phyloP scores from a whole-genome alignment of 2,329 filamentous ascomycete genomes.

The Monilinia laxa region DNA sequence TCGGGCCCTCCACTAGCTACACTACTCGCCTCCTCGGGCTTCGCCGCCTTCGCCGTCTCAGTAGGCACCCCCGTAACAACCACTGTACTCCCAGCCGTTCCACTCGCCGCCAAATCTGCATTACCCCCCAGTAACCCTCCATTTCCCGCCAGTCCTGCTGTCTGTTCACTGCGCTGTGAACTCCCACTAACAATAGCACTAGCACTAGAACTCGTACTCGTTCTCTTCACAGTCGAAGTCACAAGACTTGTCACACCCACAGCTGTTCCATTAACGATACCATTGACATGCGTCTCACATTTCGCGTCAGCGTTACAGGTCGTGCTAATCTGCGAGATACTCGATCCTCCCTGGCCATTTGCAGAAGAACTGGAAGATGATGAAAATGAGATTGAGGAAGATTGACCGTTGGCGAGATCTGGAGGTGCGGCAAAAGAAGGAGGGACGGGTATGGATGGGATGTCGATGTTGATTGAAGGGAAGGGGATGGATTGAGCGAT shows the following conservation, averaged over 20 bases:
- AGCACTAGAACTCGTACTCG: not conserved
- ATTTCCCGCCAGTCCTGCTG: not conserved
- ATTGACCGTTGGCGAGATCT: not conserved
- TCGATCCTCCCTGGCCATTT: not conserved
- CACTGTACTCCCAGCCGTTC: constrained; percentile 7
- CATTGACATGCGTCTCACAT: constrained; percentile 6
- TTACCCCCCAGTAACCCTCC: not conserved
- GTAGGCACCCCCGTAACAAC: not conserved
- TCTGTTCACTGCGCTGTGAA: not conserved
- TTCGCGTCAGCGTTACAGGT: constrained; percentile 3
- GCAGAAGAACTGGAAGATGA: constrained; percentile 16
- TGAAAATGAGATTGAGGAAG: constrained; percentile 5
- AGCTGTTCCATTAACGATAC: constrained; percentile 4
- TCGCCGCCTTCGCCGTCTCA: not conserved
- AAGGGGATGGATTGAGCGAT: constrained; percentile 3
- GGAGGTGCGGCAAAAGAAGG: not conserved
- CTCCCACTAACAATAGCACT: not conserved
- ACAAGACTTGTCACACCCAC: not conserved
- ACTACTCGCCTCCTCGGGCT: not conserved
- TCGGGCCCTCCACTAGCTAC: not conserved
- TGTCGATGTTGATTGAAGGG: not conserved
- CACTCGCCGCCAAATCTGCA: constrained; percentile 3
- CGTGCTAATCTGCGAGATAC: not conserved
- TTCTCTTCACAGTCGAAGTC: not conserved
- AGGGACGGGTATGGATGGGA: not conserved